Base-by-base conservation (phyloP, 2,329 filamentous ascomycete species). In the Sclerotinia trifoliorum region DNA sequence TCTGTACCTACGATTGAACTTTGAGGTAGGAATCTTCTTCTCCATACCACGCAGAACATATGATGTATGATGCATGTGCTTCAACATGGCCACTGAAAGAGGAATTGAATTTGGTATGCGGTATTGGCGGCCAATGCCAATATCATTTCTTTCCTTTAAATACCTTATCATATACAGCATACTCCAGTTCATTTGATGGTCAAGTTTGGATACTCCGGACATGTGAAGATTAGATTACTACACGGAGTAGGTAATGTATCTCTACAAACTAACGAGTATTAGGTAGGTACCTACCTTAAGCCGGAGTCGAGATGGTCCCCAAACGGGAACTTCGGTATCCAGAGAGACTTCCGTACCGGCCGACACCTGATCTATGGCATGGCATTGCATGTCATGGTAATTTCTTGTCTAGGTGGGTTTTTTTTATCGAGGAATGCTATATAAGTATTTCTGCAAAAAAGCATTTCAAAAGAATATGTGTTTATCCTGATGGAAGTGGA, bases 101-200 rank as follows among this genome's bases (percentile, higher is more conserved):
- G n/a, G 29, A 56, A 10, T 35, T 56, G 54, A 17, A n/a, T 56
- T 56, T n/a, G 32, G n/a, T 56, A 39, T 39, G 54, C 54, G 54
- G 54, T 24, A 39, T 15, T 35, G 54, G 54, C 54, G 54, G 54
- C 6, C 29, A 56, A 7, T 56, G 54, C 13, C 13, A 6, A 56
- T 29, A 32, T 21, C 26, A 15, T 55, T 32, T 54, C 26, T 11
- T 32, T 55, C 26, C 17, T 11, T 32, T 55, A 15, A 15, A 42
- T 13, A 32, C 52, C 39, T 42, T 42, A 42, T 42, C 39, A 42
- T 42, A 15, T 26, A 32, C 7, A 32, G 26, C 29, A 19, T 32
- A 54, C 52, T 32, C 11, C 21, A 32, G 26, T 17, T 5, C 21
- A 21, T 29, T 32, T 32, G 24, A 32, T 5, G 26, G 17, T 32